Evolutionary conservation across 2,329 filamentous ascomycete genomes (phyloP).

Genomic region (Calonectria hongkongensis): DNA sequence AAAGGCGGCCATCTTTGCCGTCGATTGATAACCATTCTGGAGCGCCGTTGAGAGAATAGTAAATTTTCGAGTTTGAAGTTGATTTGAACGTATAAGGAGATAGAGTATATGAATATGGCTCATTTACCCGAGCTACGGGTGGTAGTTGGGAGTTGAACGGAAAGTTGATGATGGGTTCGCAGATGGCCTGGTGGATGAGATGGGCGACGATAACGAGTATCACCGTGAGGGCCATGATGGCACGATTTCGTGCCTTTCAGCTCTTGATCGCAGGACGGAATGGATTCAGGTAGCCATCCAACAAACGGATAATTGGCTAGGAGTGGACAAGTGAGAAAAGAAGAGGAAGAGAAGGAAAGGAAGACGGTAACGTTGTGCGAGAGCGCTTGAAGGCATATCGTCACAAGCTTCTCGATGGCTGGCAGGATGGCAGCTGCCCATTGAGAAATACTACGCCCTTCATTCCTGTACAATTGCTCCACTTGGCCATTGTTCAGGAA

Average conservation of each 20-base stretch:
- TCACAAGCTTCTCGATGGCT: slow-evolving; percentile 55
- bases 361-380: slow-evolving; percentile 39
- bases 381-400: slow-evolving; percentile 48
- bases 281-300: slow-evolving; percentile 48
- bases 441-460: slow-evolving; percentile 59
- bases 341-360: slow-evolving; percentile 42
- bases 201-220: slow-evolving; percentile 54
- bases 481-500: slow-evolving; percentile 49
- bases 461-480: slow-evolving; percentile 59
- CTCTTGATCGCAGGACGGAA: slow-evolving; percentile 45
- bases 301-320: neutral
- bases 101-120: slow-evolving; percentile 83
- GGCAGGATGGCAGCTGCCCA: slow-evolving; percentile 47
- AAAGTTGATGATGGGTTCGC: slow-evolving; percentile 72
- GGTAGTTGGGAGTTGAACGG: slow-evolving; percentile 91
- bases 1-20: slow-evolving; percentile 77
- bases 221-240: slow-evolving; percentile 57
- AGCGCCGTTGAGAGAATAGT: slow-evolving; percentile 79
- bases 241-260: slow-evolving; percentile 48
- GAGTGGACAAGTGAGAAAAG: slow-evolving; percentile 37
- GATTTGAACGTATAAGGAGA: slow-evolving; percentile 84
- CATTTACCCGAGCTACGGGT: slow-evolving; percentile 81
- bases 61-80: slow-evolving; percentile 74
- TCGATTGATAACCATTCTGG: slow-evolving; percentile 87
- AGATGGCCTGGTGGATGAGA: slow-evolving; percentile 56